Conservation (phyloP, 768 basidiomycete genomes). For the Xanthoconium stramineum region DNA sequence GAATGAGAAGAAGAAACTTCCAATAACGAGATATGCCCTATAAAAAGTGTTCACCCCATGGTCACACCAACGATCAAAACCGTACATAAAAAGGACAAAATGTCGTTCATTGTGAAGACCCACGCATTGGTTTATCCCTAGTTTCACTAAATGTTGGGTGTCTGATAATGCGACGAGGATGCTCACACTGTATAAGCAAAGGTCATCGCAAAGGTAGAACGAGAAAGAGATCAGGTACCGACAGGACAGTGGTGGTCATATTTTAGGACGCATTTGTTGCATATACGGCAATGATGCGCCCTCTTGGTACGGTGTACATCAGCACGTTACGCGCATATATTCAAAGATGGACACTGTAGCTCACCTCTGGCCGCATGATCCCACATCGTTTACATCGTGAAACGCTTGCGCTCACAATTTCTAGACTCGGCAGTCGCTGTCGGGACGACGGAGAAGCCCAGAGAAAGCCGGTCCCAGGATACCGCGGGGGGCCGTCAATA, state of each 20-base stretch:
- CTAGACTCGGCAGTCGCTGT: constrained; percentile 27
- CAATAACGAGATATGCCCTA: constrained; percentile 79
- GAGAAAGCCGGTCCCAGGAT: constrained; percentile 39
- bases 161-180: not conserved
- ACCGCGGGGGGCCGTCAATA: constrained; percentile 53
- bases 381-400: constrained; percentile 71
- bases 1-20: constrained; percentile 55
- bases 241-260: constrained; percentile 93
- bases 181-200: constrained; percentile 37
- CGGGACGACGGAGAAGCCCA: constrained; percentile 49
- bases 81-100: constrained; percentile 92
- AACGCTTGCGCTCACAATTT: constrained; percentile 51
- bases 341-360: constrained; percentile 18
- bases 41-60: not conserved
- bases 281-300: constrained; percentile 90
- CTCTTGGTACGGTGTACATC: constrained; percentile 48
- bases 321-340: not conserved
- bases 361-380: constrained; percentile 72
- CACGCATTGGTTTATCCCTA: constrained; percentile 98
- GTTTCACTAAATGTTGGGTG: not conserved
- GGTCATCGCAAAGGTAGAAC: not conserved
- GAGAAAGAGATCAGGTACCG: constrained; percentile 33
- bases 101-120: constrained; percentile 94
- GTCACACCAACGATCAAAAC: not conserved
- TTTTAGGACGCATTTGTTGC: constrained; percentile 85